Percentiles rank a stretch among this genome's conserved stretches.
Conservation (phyloP, 2,329 filamentous ascomycete species). For the Zymoseptoria brevis region DNA sequence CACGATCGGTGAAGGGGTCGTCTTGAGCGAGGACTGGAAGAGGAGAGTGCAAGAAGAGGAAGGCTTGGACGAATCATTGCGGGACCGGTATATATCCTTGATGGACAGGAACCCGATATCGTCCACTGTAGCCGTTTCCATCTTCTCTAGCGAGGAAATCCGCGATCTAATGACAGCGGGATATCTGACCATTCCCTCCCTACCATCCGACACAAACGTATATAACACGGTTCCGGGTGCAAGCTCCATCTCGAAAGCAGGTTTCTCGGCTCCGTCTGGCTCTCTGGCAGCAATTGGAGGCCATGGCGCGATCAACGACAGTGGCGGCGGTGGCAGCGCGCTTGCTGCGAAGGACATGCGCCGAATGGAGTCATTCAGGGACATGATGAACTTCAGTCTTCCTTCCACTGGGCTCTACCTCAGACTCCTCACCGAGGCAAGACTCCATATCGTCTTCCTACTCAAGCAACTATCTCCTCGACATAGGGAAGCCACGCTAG, state of each 20-base stretch:
- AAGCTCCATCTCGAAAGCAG: conserved; percentile 52
- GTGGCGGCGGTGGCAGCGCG: conserved; percentile 47
- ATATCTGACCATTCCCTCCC: conserved; percentile 52
- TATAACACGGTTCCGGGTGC: conserved; percentile 33
- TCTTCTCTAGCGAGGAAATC: conserved; percentile 42
- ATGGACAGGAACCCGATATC: conserved; percentile 46
- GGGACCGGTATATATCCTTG: conserved; percentile 45
- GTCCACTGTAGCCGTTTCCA: conserved; percentile 33
- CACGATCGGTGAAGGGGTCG: conserved; percentile 57
- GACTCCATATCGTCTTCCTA: conserved; percentile 54
- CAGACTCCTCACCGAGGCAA: conserved; percentile 54
- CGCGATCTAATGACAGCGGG: conserved; percentile 57
- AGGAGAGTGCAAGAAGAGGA: conserved; percentile 18
- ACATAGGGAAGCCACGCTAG: conserved; percentile 56
- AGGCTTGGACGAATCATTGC: conserved; percentile 33
- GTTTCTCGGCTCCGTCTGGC: conserved; percentile 58
- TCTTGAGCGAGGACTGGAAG: conserved; percentile 52
- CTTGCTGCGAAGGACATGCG: conserved; percentile 25
- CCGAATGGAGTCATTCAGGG: background rate
- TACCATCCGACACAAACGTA: conserved; percentile 37
- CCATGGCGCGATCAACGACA: conserved; percentile 54
- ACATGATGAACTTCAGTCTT: conserved; percentile 49
- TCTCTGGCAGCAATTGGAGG: conserved; percentile 63
- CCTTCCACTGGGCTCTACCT: conserved; percentile 61
- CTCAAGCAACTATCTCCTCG: conserved; percentile 48